Base-by-base conservation (phyloP, 495 filamentous ascomycete species). In the Parmelia sp. region DNA sequence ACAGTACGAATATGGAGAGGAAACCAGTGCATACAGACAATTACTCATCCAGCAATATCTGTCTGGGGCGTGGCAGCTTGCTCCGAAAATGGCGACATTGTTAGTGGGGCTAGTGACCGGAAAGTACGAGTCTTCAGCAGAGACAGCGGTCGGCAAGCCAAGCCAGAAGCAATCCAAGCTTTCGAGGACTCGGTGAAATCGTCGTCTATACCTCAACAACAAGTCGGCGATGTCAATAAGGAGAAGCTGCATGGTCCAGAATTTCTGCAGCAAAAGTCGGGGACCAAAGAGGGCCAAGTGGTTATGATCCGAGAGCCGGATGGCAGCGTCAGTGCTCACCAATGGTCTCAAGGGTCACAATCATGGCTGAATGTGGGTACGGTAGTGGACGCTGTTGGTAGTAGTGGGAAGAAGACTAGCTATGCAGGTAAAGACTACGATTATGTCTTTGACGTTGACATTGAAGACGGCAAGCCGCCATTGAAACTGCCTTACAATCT, bases 381-480 rank as follows among this genome's bases (percentile, higher is more conserved):
- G 0, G 95, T 97, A 21, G 94, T 99, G 23, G 92, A 96, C 64
- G 85, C 90, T 4, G 88, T 86, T 40, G 93, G 88, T 39, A 94
- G 90, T 71, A 90, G 86, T 64, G 88, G 89, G 5, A 81, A 81
- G 55, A 90, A 89, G 72, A 86, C 81, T 17, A 77, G 87, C 49
- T 89, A 92, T 71, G 74, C 87, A 3, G 95, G 95, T 29, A 85
- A 92, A 72, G 90, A 96, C 62, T 99, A 95, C 72, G 95, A 99
- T 69, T 97, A 90, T 73, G 95, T 99, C 57, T 99, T 97, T 68
- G 93, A 97, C 71, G 94, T 99, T 33, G 95, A 97, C 70, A 93
- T 97, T 63, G 89, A 96, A 71, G 95, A 97, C 66, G 95, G 94
- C 44, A 91, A 93, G 67, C 95, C 95, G 36, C 85, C 94, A 4